Base-by-base conservation (phyloP, 2,329 filamentous ascomycete species). In the Microascus cirrosus region DNA sequence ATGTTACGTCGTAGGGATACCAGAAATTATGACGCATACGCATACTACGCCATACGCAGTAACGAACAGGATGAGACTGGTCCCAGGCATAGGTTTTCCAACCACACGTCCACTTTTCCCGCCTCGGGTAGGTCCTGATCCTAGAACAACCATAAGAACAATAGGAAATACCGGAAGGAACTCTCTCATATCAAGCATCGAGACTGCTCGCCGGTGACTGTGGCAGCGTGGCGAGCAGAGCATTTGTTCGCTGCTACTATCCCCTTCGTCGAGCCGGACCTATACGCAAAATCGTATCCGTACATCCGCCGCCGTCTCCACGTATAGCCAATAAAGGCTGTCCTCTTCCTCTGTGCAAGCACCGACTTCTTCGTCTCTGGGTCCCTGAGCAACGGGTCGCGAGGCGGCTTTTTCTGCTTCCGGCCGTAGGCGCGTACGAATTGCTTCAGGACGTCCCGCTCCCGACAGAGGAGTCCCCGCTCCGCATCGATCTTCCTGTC, bases 261-360 rank as follows among this genome's bases (percentile, higher is more conserved):
- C 51, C 51, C 51, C 11, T 34, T 36, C 35, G 56, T 34, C 24
- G 15, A n/a, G 24, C 52, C 51, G n/a, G 34, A 32, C 36, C 25
- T 54, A 35, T 58, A 50, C 50, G 56, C 53, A 54, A 60, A 48
- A 34, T 59, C 55, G 35, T 61, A 61, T 48, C 60, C 57, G 55
- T 62, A 61, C 34, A 57, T 57, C 22, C 61, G 58, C 36, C 61
- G 53, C 11, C 61, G 55, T 13, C 84, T 81, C 77, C 94, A 97
- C 1, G 88, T 90, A 68, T 99, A 99, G 1, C 93, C 93, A 61
- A 95, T 72, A 70, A 97, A 97, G 0, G 90, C 91, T 28, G 82
- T 87, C 68, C 80, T 81, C 71, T 93, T 95, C 60, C 94, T 82
- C 62, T 94, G 79, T 63, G 89, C 84, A 70, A 97, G 74, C n/a